Evolutionary conservation across 2,329 filamentous ascomycete genomes (phyloP).

Genomic region (Aureobasidium vineae): DNA sequence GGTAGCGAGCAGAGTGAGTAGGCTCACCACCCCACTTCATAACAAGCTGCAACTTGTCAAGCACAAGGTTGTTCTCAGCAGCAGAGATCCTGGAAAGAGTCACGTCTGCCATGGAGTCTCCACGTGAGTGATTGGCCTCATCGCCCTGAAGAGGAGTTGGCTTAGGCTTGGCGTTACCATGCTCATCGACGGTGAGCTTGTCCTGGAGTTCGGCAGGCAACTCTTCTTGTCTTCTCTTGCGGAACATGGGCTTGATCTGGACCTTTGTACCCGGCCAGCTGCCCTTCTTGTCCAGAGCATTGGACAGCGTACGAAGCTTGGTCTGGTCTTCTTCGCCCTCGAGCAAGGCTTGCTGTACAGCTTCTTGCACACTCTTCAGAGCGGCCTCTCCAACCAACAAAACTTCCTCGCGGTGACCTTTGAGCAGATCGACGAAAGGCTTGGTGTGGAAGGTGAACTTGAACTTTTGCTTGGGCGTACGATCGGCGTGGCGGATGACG

Average conservation of each 20-base stretch:
- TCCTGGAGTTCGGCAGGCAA: conserved; percentile 36
- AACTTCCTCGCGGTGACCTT: conserved; percentile 95
- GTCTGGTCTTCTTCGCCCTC: conserved; percentile 78
- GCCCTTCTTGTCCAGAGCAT: conserved; percentile 88
- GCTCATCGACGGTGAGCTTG: conserved; percentile 26
- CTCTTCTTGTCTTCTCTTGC: conserved; percentile 74
- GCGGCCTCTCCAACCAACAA: conserved; percentile 89
- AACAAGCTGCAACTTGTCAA: conserved; percentile 95
- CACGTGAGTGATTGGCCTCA: conserved; percentile 55
- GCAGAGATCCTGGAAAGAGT: conserved; percentile 94
- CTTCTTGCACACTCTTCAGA: conserved; percentile 81
- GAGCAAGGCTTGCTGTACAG: conserved; percentile 75
- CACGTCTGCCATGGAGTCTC: conserved; percentile 83
- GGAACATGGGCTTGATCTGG: conserved; percentile 99
- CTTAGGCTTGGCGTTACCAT: conserved; percentile 31
- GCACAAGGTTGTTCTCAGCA: conserved; percentile 83
- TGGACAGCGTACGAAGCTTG: conserved; percentile 82
- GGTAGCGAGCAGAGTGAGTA: conserved; percentile 94
- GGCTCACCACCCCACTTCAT: conserved; percentile 99
- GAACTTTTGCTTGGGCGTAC: conserved; percentile 98
- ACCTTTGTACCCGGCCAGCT: conserved; percentile 95
- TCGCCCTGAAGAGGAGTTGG: background rate
- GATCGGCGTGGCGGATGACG: conserved; percentile 92
- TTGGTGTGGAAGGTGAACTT: conserved; percentile 99
- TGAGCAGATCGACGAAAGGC: conserved; percentile 90